Base-by-base conservation (phyloP, 2,329 filamentous ascomycete genomes). In the Ambrosiella beaveri region DNA sequence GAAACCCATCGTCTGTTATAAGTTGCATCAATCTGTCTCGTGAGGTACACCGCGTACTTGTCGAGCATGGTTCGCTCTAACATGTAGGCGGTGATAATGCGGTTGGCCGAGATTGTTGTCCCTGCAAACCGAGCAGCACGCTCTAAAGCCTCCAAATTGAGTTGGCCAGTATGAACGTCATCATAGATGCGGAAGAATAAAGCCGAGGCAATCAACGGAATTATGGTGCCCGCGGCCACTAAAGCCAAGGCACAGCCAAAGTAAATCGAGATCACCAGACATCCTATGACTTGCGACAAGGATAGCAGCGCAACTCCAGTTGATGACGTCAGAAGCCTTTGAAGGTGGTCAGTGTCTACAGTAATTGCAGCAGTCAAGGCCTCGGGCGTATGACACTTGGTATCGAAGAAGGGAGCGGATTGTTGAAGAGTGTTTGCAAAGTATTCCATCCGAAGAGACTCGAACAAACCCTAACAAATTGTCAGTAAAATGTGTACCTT, bases 141-240 rank as follows among this genome's bases (percentile, higher is more conserved):
- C 7, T 57, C 60, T 11, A 60, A 54, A 9, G 57, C 59, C 4
- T 54, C 37, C 13, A 39, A 39, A 35, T 63, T 62, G n/a, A 51
- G 53, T 15, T 49, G 39, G 7, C 45, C 57, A 15, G 53, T 57
- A 9, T 57, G 40, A 13, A 54, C 45, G 39, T 62, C 61, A 55
- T 62, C 57, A 8, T 57, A 53, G 2, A 80, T 73, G 49, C 73
- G 68, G 50, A 82, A 78, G 41, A 83, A 80, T 0, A 71, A 71
- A 0, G 71, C 63, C 0, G 59, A 61, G 1, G 71, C 51, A 58
- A 71, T 66, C 2, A 69, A 57, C 0, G 70, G 71, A 39, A 72
- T 61, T 1, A 66, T 67, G 1, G 67, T 65, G 54, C 65, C 70
- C 53, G 68, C 69, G 2, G 71, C 68, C 3, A 72, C 65, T 12